A percentile compares a stretch with the other conserved stretches of the same genome.
Conservation (phyloP, 495 filamentous ascomycete genomes). For the Glutinoglossum americanum region DNA sequence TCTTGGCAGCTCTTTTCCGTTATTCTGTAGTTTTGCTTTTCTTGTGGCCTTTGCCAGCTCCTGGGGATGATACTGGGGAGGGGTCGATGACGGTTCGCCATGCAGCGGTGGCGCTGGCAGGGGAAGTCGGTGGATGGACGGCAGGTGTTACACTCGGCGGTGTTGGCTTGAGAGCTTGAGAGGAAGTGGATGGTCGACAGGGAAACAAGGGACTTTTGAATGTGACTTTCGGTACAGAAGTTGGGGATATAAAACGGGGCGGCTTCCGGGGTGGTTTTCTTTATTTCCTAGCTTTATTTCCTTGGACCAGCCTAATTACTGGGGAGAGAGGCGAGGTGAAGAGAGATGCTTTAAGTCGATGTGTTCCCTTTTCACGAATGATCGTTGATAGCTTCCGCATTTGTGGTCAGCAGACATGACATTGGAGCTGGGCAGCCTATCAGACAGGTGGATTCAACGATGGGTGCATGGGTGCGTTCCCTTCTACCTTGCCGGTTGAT, state of each 20-base stretch:
- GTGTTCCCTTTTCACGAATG: background rate
- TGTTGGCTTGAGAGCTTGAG: background rate
- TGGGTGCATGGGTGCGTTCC: background rate
- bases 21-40: background rate
- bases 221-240: background rate
- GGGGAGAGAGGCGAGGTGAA: slow-evolving; percentile 1
- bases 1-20: background rate
- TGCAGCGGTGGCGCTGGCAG: background rate
- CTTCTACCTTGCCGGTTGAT: background rate
- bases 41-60: background rate
- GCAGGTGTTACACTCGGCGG: background rate
- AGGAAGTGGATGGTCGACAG: background rate
- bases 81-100: background rate
- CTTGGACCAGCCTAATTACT: background rate
- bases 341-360: background rate
- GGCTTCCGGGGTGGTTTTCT: slow-evolving; percentile 1
- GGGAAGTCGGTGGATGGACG: background rate
- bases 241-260: background rate
- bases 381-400: background rate
- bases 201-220: background rate
- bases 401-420: background rate
- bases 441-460: background rate
- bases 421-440: background rate
- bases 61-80: background rate
- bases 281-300: slow-evolving; percentile 2